Percentiles rank a stretch among this genome's conserved stretches.
phyloP scores from a whole-genome alignment of 805 yeast species.

The Wickerhamiella kurtzmanii region DNA sequence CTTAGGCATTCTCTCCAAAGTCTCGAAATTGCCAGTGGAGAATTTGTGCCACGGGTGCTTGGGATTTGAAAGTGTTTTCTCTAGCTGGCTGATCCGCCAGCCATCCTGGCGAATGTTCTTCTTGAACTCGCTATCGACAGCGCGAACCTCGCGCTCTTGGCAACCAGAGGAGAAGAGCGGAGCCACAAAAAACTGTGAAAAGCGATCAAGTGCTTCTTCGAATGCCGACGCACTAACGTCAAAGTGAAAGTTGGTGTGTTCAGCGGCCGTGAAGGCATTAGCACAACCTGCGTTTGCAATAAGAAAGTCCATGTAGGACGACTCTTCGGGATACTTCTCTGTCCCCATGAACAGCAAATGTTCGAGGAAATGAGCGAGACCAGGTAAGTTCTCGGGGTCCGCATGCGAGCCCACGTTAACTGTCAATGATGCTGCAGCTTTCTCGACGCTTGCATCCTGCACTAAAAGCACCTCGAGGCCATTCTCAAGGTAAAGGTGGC shows the following conservation, averaged over 20 bases:
- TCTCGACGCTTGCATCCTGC: slow-evolving; percentile 58
- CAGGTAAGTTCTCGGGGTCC: slow-evolving; percentile 59
- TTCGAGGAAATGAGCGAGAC: slow-evolving; percentile 84
- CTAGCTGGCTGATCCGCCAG: slow-evolving; percentile 83
- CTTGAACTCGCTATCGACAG: slow-evolving; percentile 92
- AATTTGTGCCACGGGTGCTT: slow-evolving; percentile 77
- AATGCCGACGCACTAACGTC: slow-evolving; percentile 65
- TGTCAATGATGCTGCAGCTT: slow-evolving; percentile 57
- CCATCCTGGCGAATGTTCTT: slow-evolving; percentile 80
- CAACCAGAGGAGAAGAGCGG: slow-evolving; percentile 66
- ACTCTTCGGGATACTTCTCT: slow-evolving; percentile 58
- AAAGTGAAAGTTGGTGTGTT: slow-evolving; percentile 82
- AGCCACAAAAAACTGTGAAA: slow-evolving; percentile 78
- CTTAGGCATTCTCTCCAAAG: slow-evolving; percentile 57
- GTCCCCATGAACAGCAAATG: slow-evolving; percentile 78
- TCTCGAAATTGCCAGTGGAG: slow-evolving; percentile 74
- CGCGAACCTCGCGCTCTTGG: slow-evolving; percentile 82
- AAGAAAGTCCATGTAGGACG: slow-evolving; percentile 59
- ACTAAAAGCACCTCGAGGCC: slow-evolving; percentile 56
- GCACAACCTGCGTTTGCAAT: slow-evolving; percentile 78
- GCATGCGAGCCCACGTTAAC: slow-evolving; percentile 70
- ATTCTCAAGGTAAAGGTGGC: slow-evolving; percentile 52
- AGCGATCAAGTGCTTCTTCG: slow-evolving; percentile 82
- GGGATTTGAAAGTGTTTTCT: slow-evolving; percentile 57
- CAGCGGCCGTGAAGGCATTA: slow-evolving; percentile 83